Evolutionary conservation across 1,284 basidiomycete species (phyloP), one percentile per base, ranked within the genome.

Genomic region (Volvariella volvacea): DNA sequence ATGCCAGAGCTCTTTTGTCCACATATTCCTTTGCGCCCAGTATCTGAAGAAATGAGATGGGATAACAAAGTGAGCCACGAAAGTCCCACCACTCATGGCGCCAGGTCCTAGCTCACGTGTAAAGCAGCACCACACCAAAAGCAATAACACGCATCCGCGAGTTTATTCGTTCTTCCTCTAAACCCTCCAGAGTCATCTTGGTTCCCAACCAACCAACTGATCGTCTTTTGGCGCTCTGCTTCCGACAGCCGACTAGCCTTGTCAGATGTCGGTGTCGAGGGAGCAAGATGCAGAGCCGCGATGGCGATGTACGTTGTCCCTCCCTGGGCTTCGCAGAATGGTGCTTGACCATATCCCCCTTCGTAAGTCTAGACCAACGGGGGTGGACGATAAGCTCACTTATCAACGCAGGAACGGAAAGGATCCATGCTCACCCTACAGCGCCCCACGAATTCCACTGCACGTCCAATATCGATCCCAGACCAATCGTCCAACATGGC

Each of bases 291-390:
- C 2, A 95, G 72, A 0, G 86, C 76, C 1, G 93, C 90, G 10
- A 96, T 60, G 0, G 88, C 86, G 54, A 90, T 96, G 62, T 97
- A 98, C 0, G 94, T 95, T 30, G 92, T 91, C 3, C 95, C 95
- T 16, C 91, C 92, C 62, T 94, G 84, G 2, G 92, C 86, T 65
- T 99, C 95, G 33, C 84, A 77, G 25, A 73, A 76, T 0, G 90
- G 84, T 1, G 77, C 72, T 57, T 93, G 89, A 0, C 88, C 90
- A 56, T 91, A 98, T 0, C 90, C 93, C 17, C 93, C 93, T 70
- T 98, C 94, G 59, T 92, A 92, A 8, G 84, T 85, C 91, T 96
- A 58, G 20, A 20, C 34, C 14, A 15, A 36, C 7, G 41, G 42
- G 44, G 22, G 30, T 46, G 12, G 45, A 15, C 31, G 33, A 31